Evolutionary conservation across 768 basidiomycete genomes (phyloP).

Genomic region (Xerocomellus amylosporus): DNA sequence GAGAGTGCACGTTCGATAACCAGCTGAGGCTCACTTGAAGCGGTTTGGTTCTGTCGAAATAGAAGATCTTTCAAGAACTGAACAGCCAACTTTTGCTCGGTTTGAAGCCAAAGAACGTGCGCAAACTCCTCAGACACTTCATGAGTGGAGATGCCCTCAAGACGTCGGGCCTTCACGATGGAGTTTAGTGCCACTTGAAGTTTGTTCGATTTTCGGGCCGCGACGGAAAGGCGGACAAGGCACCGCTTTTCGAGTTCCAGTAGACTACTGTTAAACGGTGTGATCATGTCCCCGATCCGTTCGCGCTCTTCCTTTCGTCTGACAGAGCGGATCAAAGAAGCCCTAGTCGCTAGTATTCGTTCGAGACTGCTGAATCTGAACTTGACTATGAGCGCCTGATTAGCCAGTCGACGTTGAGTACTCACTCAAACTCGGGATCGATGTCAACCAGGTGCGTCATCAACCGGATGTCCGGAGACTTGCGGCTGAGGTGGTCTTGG

Average conservation of each 20-base stretch:
- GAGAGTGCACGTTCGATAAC: constrained; percentile 40
- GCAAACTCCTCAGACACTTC: constrained; percentile 80
- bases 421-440: constrained; percentile 66
- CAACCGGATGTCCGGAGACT: constrained; percentile 33
- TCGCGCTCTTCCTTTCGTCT: constrained; percentile 68
- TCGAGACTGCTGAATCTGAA: constrained; percentile 74
- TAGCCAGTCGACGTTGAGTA: constrained; percentile 8
- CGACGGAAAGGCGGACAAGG: constrained; percentile 66
- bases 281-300: constrained; percentile 68
- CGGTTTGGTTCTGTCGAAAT: constrained; percentile 12
- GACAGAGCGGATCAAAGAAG: constrained; percentile 74
- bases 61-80: constrained; percentile 54
- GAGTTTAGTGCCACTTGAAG: constrained; percentile 86
- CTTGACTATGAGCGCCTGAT: constrained; percentile 11
- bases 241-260: constrained; percentile 64
- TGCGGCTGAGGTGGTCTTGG: constrained; percentile 28
- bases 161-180: constrained; percentile 66
- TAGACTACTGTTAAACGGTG: constrained; percentile 51
- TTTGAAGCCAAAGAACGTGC: constrained; percentile 84
- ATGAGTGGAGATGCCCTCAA: constrained; percentile 47
- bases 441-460: constrained; percentile 49
- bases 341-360: constrained; percentile 73
- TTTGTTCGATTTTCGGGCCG: constrained; percentile 65
- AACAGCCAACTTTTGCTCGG: constrained; percentile 82
- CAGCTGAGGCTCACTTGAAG: constrained; percentile 12